Percentiles rank a stretch among this genome's conserved stretches.
Conservation (phyloP, 371 early-diverging fungal species). For the Mortierella polycephala region DNA sequence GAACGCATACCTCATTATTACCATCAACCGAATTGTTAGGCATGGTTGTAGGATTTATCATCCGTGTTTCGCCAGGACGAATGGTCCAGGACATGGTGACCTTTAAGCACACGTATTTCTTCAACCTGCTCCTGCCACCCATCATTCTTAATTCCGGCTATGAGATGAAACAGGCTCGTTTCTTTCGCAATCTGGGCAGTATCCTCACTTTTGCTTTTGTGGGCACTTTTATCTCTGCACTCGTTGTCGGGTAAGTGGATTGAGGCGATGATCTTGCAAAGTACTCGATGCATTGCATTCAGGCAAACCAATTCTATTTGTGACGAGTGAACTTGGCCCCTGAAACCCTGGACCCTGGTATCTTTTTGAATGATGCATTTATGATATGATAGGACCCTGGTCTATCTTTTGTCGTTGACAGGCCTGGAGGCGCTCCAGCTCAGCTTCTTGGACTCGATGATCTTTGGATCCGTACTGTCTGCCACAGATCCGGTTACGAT, state of each 20-base stretch:
- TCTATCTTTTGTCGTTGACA: conserved; percentile 75
- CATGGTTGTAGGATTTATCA: conserved; percentile 87
- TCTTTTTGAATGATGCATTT: too few species aligned
- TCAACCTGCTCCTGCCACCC: conserved; percentile 94
- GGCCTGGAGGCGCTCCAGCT: conserved; percentile 73
- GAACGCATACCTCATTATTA: too few species aligned
- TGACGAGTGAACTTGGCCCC: too few species aligned
- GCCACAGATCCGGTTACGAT: conserved; percentile 98
- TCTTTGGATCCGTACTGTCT: conserved; percentile 92
- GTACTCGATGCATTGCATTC: neutral
- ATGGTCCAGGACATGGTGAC: conserved; percentile 87
- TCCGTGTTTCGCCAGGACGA: conserved; percentile 77
- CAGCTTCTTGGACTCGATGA: conserved; percentile 89
- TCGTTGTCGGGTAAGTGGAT: conserved; percentile 81
- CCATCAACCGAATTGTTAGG: conserved; percentile 57
- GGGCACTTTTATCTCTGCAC: conserved; percentile 90
- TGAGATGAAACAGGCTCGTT: conserved; percentile 87
- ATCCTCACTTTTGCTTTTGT: conserved; percentile 92
- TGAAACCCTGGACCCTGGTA: too few species aligned
- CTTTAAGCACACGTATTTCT: conserved; percentile 92
- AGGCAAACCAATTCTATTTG: neutral
- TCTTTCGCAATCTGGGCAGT: conserved; percentile 89
- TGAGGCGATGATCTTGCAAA: too few species aligned
- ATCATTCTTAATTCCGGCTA: conserved; percentile 96
- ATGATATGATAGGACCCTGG: conserved; percentile 60